These are phyloP conservation scores for Chlorella ohadii DNA, from an alignment of 139 green algal genomes.

Conservation along the genomic window DNA sequence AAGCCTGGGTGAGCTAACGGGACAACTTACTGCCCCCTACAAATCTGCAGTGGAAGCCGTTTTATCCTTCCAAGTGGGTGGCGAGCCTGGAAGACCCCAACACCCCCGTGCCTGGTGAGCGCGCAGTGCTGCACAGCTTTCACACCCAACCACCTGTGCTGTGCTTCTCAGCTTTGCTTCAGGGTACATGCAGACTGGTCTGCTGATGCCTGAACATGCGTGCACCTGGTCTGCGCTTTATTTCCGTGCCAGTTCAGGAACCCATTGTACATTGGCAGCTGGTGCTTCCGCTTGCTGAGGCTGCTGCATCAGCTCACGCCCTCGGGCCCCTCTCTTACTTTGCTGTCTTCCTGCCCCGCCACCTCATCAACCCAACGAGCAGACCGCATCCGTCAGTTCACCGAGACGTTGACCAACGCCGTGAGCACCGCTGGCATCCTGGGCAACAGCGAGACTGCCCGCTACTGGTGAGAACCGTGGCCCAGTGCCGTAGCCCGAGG, in stretches of 20 bases:
- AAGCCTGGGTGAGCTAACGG: no score
- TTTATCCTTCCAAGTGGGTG: neutral
- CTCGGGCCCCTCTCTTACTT: neutral
- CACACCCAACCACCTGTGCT: no score
- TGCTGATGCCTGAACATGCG: no score
- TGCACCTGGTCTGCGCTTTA: no score
- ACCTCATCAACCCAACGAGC: neutral
- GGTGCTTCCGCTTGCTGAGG: no score
- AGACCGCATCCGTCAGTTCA: slow-evolving; percentile 33
- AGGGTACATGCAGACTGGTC: no score
- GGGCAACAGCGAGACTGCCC: slow-evolving; percentile 20
- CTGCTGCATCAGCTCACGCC: no score
- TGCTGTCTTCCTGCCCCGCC: neutral
- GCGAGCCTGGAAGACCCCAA: neutral
- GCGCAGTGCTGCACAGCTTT: neutral
- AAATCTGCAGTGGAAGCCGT: neutral
- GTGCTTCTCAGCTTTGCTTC: no score
- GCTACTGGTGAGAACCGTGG: slow-evolving; percentile 40
- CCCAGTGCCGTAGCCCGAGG: no score
- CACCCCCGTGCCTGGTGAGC: neutral
- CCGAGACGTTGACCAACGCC: slow-evolving; percentile 32
- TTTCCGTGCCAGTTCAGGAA: no score
- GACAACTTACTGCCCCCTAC: no score
- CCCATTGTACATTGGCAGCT: no score
- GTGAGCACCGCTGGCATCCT: slow-evolving; percentile 17